phyloP scores from a whole-genome alignment of 306 rosid genomes.

The Malus sylvestris region DNA sequence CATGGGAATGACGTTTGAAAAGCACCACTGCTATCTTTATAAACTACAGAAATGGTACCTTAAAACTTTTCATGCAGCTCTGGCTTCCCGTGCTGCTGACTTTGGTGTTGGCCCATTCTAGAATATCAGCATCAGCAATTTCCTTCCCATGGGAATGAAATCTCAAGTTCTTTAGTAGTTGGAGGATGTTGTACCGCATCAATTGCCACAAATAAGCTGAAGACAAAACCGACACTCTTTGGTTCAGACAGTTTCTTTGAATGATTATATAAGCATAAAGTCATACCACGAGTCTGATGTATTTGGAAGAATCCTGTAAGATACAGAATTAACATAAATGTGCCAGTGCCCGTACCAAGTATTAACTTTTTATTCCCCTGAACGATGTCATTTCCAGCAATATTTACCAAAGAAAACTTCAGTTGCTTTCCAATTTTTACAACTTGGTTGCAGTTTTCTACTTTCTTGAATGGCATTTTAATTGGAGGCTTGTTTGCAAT shows the following conservation, averaged over 20 bases:
- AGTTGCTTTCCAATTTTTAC: constrained; percentile 87
- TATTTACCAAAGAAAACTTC: constrained; percentile 82
- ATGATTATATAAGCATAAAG: not conserved
- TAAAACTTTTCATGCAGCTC: constrained; percentile 69
- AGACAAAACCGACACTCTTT: constrained; percentile 12
- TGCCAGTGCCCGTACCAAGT: constrained; percentile 48
- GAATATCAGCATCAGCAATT: constrained; percentile 79
- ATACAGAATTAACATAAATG: not conserved
- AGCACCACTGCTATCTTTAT: not conserved
- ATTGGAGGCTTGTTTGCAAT: constrained; percentile 91
- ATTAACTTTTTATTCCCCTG: constrained; percentile 89
- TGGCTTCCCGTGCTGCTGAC: constrained; percentile 70
- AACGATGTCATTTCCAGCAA: constrained; percentile 96
- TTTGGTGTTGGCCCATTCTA: constrained; percentile 87
- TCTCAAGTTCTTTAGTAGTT: constrained; percentile 88
- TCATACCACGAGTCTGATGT: not conserved
- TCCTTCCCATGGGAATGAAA: constrained; percentile 88
- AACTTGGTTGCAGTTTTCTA: constrained; percentile 97
- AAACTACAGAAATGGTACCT: constrained; percentile 37
- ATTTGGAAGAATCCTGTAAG: not conserved
- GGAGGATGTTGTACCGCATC: constrained; percentile 86
- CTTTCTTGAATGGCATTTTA: constrained; percentile 95
- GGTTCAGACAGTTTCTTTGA: constrained; percentile 1
- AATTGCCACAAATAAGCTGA: constrained; percentile 97
- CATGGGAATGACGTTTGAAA: not conserved